Evolutionary conservation across 75 land plant genomes (phyloP).

Genomic region (Isoetes taiwanensis): DNA sequence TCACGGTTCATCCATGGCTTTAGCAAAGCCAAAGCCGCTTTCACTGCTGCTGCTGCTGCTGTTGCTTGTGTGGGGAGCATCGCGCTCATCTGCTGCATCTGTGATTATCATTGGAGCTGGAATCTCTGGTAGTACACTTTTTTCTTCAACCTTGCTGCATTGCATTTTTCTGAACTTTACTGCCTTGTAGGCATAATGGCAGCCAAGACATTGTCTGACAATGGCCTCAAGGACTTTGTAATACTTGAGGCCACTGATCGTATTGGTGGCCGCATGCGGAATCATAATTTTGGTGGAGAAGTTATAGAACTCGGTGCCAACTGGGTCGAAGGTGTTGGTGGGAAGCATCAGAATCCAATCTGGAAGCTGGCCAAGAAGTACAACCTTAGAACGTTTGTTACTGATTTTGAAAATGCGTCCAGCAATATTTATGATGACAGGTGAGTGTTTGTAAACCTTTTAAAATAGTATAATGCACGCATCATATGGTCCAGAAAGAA

Average conservation of each 20-base stretch:
- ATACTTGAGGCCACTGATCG: constrained; percentile 56
- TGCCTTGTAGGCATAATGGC: constrained; percentile 69
- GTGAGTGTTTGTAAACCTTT: constrained; percentile 16
- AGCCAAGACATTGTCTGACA: constrained; percentile 43
- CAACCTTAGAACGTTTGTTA: constrained; percentile 29
- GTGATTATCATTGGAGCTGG: too few species aligned
- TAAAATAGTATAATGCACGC: not conserved
- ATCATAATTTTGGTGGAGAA: constrained; percentile 37
- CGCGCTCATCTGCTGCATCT: too few species aligned
- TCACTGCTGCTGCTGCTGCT: too few species aligned
- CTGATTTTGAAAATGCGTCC: constrained; percentile 44
- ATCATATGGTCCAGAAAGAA: too few species aligned
- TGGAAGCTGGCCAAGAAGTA: constrained; percentile 42
- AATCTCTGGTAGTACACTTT: too few species aligned
- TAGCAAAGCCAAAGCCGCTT: too few species aligned
- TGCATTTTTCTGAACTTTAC: too few species aligned
- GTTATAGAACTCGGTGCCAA: constrained; percentile 65
- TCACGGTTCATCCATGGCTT: too few species aligned
- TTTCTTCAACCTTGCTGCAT: too few species aligned
- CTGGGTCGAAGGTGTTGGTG: constrained; percentile 71
- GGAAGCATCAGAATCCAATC: constrained; percentile 49
- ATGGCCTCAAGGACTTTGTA: constrained; percentile 47
- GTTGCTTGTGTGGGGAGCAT: too few species aligned
- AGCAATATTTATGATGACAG: constrained; percentile 48
- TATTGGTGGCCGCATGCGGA: constrained; percentile 55